Percentiles rank a stretch among this genome's conserved stretches.
These are phyloP conservation scores for Colletotrichum tropicale DNA, from an alignment of 2,329 filamentous ascomycete species.

Conservation along the genomic window DNA sequence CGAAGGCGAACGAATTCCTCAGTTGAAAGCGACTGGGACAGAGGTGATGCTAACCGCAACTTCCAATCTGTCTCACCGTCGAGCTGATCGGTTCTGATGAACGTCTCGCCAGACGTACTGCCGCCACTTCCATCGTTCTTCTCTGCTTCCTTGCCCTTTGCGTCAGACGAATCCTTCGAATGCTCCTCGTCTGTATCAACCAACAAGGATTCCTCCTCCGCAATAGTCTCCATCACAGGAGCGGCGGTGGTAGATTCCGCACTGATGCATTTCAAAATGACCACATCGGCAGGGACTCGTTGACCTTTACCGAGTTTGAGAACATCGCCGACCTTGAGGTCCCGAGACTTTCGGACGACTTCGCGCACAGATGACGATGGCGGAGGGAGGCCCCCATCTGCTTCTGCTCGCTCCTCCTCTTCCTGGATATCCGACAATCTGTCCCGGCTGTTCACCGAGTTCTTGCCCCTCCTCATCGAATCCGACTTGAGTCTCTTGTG, in stretches of 20 bases:
- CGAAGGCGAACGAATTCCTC: conserved; percentile 73
- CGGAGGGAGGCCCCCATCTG: conserved; percentile 37
- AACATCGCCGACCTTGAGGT: conserved; percentile 94
- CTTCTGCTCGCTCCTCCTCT: conserved; percentile 64
- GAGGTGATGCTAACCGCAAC: conserved; percentile 81
- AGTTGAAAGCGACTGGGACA: conserved; percentile 79
- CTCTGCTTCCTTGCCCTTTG: conserved; percentile 37
- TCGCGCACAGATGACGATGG: conserved; percentile 65
- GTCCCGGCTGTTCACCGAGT: conserved; percentile 37
- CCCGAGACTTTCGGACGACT: conserved; percentile 79
- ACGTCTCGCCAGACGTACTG: conserved; percentile 79
- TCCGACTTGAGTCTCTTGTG: conserved; percentile 54
- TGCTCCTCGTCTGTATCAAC: conserved; percentile 43
- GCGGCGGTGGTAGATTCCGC: conserved; percentile 50
- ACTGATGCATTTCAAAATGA: conserved; percentile 84
- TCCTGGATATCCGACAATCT: conserved; percentile 71
- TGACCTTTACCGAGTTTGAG: conserved; percentile 91
- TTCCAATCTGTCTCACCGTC: conserved; percentile 99
- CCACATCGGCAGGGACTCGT: conserved; percentile 90
- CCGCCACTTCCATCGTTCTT: conserved; percentile 32
- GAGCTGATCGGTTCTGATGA: conserved; percentile 95
- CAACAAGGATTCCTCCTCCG: conserved; percentile 41
- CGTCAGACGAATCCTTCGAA: conserved; percentile 22
- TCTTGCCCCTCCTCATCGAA: conserved; percentile 39
- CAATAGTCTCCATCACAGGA: conserved; percentile 25